These are phyloP conservation scores for Podospora pseudocomata DNA, from an alignment of 495 filamentous ascomycete species.

Conservation along the genomic window DNA sequence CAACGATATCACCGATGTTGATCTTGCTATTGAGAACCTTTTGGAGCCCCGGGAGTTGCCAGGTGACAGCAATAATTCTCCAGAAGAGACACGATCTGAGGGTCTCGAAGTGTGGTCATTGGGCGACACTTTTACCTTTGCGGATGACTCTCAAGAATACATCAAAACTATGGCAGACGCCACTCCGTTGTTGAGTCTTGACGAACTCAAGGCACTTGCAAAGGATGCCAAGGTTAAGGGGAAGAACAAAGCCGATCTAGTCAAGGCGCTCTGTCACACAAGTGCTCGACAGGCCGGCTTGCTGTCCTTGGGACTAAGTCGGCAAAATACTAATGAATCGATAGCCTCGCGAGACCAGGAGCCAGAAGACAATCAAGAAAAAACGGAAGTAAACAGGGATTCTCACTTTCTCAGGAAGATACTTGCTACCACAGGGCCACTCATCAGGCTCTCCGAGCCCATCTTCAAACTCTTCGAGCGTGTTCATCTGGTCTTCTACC, in stretches of 20 bases:
- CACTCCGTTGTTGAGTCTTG: constrained; percentile 70
- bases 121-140: constrained; percentile 63
- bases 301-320: constrained; percentile 54
- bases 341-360: constrained; percentile 21
- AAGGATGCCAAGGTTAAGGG: constrained; percentile 85
- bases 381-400: constrained; percentile 39
- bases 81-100: background rate
- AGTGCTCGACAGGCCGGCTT: constrained; percentile 73
- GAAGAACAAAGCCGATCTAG: constrained; percentile 81
- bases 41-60: constrained; percentile 22
- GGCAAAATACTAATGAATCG: constrained; percentile 48
- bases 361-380: constrained; percentile 11
- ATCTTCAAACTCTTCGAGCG: constrained; percentile 85
- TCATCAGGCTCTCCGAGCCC: constrained; percentile 71
- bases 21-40: constrained; percentile 59
- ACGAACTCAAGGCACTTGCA: constrained; percentile 80
- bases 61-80: background rate
- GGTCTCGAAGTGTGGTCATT: constrained; percentile 47
- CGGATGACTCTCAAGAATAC: constrained; percentile 65
- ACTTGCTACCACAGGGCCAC: constrained; percentile 71
- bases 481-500: constrained; percentile 92
- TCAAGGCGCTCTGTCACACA: constrained; percentile 63
- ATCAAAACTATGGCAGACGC: constrained; percentile 85
- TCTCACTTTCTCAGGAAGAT: constrained; percentile 62
- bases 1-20: constrained; percentile 74